Percentiles rank a stretch among this genome's conserved stretches.
Conservation (phyloP, 2,329 filamentous ascomycete genomes). For the Cercospora berteroae region DNA sequence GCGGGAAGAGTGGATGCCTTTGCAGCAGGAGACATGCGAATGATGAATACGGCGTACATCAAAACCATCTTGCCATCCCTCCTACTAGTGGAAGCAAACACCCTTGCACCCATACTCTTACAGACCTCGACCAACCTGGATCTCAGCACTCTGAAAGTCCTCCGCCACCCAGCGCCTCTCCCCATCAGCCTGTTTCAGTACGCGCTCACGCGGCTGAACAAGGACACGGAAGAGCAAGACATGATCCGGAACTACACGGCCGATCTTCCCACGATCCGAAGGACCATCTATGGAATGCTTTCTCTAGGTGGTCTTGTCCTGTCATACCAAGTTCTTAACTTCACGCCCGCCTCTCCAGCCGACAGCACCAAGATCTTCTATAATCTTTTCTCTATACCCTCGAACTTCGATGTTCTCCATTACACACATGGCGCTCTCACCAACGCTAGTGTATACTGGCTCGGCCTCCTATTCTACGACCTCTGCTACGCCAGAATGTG, state of each 20-base stretch:
- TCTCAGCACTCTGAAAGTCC: background rate
- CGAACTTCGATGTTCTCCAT: slow-evolving; percentile 1
- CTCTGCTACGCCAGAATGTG: slow-evolving; percentile 36
- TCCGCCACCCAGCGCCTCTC: slow-evolving; percentile 22
- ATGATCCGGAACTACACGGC: slow-evolving; percentile 14
- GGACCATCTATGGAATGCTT: slow-evolving; percentile 11
- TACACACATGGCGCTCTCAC: background rate
- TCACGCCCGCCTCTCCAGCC: background rate
- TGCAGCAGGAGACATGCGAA: slow-evolving; percentile 36
- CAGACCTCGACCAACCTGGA: background rate
- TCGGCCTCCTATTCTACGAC: slow-evolving; percentile 36
- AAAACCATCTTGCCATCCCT: slow-evolving; percentile 33
- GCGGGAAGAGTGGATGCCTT: slow-evolving; percentile 38
- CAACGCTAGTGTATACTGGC: slow-evolving; percentile 34
- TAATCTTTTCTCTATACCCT: background rate
- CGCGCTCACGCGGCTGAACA: slow-evolving; percentile 27
- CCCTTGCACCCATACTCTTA: background rate
- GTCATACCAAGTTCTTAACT: background rate
- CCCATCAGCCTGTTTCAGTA: slow-evolving; percentile 21
- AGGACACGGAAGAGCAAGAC: slow-evolving; percentile 26
- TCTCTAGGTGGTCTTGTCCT: background rate
- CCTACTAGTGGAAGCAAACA: background rate
- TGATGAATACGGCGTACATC: slow-evolving; percentile 33
- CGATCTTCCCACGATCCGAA: slow-evolving; percentile 21
- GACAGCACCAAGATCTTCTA: slow-evolving; percentile 2